Evolutionary conservation across 1,284 basidiomycete species (phyloP), one percentile per base, ranked within the genome.

Genomic region (Ustanciosporium gigantosporum): DNA sequence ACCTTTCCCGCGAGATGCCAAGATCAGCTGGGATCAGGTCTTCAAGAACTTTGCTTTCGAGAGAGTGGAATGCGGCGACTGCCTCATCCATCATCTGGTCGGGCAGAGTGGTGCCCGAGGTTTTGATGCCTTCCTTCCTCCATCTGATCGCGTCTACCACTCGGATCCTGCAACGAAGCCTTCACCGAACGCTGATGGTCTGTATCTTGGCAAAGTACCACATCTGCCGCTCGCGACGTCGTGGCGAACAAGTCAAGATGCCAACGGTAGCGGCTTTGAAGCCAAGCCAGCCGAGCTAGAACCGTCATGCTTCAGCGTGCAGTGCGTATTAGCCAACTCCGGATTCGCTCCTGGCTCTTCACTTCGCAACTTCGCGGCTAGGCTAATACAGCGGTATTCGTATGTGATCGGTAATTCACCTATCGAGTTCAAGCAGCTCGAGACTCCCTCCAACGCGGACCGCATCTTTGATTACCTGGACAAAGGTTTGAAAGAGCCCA

Each of bases 331-430:
- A 1, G 23, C 46, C 17, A 45, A 39, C 15, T 56, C 50, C 9
- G 59, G 64, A 5, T 57, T 45, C 35, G 50, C 35, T 1, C 15
- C 31, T 13, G 35, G 35, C 20, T 43, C 46, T 0, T 23, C 36
- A 0, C 44, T 52, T 2, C 49, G 51, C 19, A 11, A 11, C 4
- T 70, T 70, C 31, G 59, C 60, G 0, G 24, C 23, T 36, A 22
- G 36, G 17, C 45, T 70, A 14, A 55, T 70, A 22, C 52, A 52
- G 20, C 47, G 60, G 16, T 70, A 70, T 43, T 38, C 59, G 15
- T 70, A 65, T 42, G 49, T 46, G 5, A 41, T 70, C 9, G 46
- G 47, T 31, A 50, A 64, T 11, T 41, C 52, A 2, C 62, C 55
- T 0, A 16, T 62, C 17, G 24, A 32, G 7, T 68, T 68, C 41